Base-by-base conservation (phyloP, 495 filamentous ascomycete species). In the Podospora appendiculata region DNA sequence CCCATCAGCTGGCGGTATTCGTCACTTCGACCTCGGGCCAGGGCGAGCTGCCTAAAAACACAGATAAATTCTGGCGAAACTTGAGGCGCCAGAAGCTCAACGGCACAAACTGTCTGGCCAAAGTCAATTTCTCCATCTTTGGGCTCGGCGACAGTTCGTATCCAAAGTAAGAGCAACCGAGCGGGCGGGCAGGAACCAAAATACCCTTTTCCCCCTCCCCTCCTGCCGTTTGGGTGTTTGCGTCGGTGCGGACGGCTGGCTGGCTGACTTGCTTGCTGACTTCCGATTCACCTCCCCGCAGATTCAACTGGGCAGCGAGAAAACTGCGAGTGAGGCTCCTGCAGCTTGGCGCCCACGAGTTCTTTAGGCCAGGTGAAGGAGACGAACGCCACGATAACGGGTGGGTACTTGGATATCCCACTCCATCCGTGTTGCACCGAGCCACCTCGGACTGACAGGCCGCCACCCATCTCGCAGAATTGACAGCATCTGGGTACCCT, bases 81-180 rank as follows among this genome's bases (percentile, higher is more conserved):
- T 77, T 99, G 45, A 74, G 93, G 19, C 75, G 87, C 41, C 87
- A 86, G 62, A 87, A 82, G 57, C 79, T 99, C 33, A 82, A 83
- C 42, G 81, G 84, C 32, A 70, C 79, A 17, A 82, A 79, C 48
- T 91, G 80, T 58, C 73, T 99, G 41, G 59, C 68, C 14, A 71
- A 73, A 18, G 71, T 94, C 16, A 72, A 74, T 1, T 95, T 95
- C 67, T 80, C 87, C 14, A 85, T 82, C 0, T 96, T 99, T 75
- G 94, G 93, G 6, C 76, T 96, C 13, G 93, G 93, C 1, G 91
- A 99, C 69, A 95, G 85, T 58, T 93, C 89, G 3, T 99, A 99
- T 78, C 79, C 84, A 5, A 89, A 92, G 87, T 92, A 76, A 41
- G 60, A 25, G 25, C 25, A 25, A 25, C 25, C 25, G 25, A 25